A percentile compares a stretch with the other conserved stretches of the same genome.
These are phyloP conservation scores for Porogramme epimiltina DNA, from an alignment of 1,284 basidiomycete genomes.

Conservation along the genomic window DNA sequence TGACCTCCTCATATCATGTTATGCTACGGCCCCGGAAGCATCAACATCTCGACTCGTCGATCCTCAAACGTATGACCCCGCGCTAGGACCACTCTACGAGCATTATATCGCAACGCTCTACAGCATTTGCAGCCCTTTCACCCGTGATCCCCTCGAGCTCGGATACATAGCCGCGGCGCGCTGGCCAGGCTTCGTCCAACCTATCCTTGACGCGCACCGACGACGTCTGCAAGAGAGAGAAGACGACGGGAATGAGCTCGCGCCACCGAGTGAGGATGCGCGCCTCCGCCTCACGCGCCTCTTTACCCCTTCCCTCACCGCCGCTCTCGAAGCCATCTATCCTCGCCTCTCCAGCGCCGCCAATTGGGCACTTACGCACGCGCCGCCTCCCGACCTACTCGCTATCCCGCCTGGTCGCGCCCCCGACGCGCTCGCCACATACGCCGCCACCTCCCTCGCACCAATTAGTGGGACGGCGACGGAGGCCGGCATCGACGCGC, in stretches of 20 bases:
- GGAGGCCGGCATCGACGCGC: constrained; percentile 25
- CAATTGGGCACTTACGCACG: constrained; percentile 57
- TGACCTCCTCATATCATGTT: constrained; percentile 38
- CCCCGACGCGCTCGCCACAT: constrained; percentile 7
- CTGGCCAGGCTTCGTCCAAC: constrained; percentile 79
- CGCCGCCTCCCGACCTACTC: constrained; percentile 40
- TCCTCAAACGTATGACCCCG: constrained; percentile 49
- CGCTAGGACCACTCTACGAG: constrained; percentile 59
- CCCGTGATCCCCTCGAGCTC: constrained; percentile 68
- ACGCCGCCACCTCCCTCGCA: not conserved
- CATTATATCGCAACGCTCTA: constrained; percentile 70
- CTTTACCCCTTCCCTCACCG: constrained; percentile 61
- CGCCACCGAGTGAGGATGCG: constrained; percentile 53
- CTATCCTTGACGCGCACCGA: constrained; percentile 57
- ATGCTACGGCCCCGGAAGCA: constrained; percentile 21
- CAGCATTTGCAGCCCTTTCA: constrained; percentile 66
- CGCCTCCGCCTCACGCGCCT: constrained; percentile 62
- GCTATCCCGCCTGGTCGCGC: constrained; percentile 18
- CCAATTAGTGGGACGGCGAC: constrained; percentile 1
- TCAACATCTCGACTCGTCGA: constrained; percentile 25
- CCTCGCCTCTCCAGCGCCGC: constrained; percentile 63
- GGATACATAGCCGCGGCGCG: constrained; percentile 76
- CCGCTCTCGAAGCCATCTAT: constrained; percentile 64
- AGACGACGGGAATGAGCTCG: constrained; percentile 14
- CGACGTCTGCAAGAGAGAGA: constrained; percentile 7